Conservation (phyloP, 1,139 yeast genomes). For the Nadsonia commutata region DNA sequence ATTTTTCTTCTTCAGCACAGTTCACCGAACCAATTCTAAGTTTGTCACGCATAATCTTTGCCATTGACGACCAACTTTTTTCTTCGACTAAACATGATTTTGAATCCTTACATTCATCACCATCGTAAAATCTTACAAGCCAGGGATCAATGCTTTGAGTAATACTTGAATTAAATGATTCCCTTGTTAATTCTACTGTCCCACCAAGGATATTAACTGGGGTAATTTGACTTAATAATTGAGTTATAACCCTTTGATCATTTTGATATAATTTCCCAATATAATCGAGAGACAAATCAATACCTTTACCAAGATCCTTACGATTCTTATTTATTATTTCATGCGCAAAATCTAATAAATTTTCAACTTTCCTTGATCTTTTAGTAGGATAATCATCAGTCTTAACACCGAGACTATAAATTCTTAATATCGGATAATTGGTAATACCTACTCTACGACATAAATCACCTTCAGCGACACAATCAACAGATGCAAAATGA, state of each 20-base stretch:
- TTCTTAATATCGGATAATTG: slow-evolving; percentile 22
- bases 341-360: not conserved
- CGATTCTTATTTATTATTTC: not conserved
- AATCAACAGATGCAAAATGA: slow-evolving; percentile 26
- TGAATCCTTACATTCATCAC: not conserved
- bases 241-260: no score
- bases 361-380: not conserved
- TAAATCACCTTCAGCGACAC: slow-evolving; percentile 27
- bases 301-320: not conserved
- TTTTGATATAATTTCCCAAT: no score
- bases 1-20: not conserved
- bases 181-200: not conserved
- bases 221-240: no score
- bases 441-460: slow-evolving; percentile 19
- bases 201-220: not conserved
- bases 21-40: not conserved
- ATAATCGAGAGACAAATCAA: not conserved
- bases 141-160: not conserved
- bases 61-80: not conserved
- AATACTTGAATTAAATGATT: not conserved
- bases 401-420: slow-evolving; percentile 21
- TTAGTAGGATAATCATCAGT: slow-evolving; percentile 14
- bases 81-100: not conserved
- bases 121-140: not conserved
- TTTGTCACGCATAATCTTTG: not conserved